Evolutionary conservation across 2,329 filamentous ascomycete genomes (phyloP), one percentile per base, ranked within the genome.

Genomic region (Beauveria rudraprayagi): DNA sequence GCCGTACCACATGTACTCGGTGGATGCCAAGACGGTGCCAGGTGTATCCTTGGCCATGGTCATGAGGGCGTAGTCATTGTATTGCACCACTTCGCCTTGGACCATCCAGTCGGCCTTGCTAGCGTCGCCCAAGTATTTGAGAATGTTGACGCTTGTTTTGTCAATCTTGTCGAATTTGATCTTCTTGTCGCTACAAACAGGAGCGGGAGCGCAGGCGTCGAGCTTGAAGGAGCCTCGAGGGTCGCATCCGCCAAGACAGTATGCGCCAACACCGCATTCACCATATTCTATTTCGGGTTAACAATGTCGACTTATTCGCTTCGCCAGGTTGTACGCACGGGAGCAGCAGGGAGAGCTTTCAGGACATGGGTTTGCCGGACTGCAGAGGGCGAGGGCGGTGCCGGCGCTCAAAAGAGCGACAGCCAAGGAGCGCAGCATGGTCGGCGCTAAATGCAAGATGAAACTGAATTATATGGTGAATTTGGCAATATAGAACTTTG

Each of bases 1-100:
- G 71, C 94, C 94, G 75, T 97, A 99, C 94, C 94, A 97, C 76
- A 99, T 87, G 76, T 97, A 97, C 66, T 85, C 81, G 62, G 91
- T 93, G 8, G 84, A 81, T 65, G 92, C 89, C 60, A 99, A 77
- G 51, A 99, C 84, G 10, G 94, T 97, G 60, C 94, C 94, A 46
- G 91, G 89, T 40, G 89, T 92, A 67, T 88, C 83, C 65, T 88
- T 83, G 47, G 90, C 86, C 93, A 99, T 96, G 66, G 93, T 97
- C 70, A 99, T 79, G 56, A 97, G 79, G 2, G 94, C 78, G 65
- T 86, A 84, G 71, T 86, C 83, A 62, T 90, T 78, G 75, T 87
- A 87, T 37, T 78, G 69, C 47, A 90, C 79, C 16, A 91, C 87
- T 68, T 85, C 83, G 66, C 94, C 94, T 72, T 91, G 90, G 58